Evolutionary conservation across 768 basidiomycete genomes (phyloP).

Genomic region (Tylopilus subfusipes): DNA sequence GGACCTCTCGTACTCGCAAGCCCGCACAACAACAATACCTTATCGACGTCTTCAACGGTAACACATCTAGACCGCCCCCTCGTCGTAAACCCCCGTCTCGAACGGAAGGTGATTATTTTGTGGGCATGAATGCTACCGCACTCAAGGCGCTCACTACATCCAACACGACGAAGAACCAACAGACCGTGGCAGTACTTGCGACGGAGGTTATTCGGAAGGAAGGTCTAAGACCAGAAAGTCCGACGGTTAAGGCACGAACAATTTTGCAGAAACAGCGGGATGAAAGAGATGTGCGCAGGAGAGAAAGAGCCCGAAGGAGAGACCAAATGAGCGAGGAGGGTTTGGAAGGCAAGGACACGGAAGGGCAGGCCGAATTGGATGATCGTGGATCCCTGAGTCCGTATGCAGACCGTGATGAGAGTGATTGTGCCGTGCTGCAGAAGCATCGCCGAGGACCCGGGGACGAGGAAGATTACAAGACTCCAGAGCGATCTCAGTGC

Average conservation of each 20-base stretch:
- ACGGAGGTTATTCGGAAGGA: constrained; percentile 68
- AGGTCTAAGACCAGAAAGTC: constrained; percentile 73
- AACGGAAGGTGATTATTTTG: constrained; percentile 44
- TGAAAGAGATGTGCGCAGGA: constrained; percentile 50
- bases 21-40: constrained; percentile 32
- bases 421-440: constrained; percentile 20
- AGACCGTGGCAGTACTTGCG: constrained; percentile 57
- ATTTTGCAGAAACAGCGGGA: constrained; percentile 65
- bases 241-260: constrained; percentile 69
- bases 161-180: constrained; percentile 73
- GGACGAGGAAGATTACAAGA: constrained; percentile 78
- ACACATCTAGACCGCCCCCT: constrained; percentile 24
- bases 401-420: constrained; percentile 23
- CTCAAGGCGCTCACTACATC: constrained; percentile 66
- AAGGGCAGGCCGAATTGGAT: constrained; percentile 23
- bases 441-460: constrained; percentile 66
- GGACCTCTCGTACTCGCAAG: constrained; percentile 52
- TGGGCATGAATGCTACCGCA: constrained; percentile 65
- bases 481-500: constrained; percentile 48
- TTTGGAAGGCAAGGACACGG: constrained; percentile 24
- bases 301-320: constrained; percentile 58
- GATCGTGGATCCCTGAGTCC: constrained; percentile 1
- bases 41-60: constrained; percentile 38
- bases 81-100: constrained; percentile 44
- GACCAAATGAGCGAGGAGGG: constrained; percentile 45